Evolutionary conservation across 306 rosid species (phyloP).

Genomic region (Lathyrus aphaca): DNA sequence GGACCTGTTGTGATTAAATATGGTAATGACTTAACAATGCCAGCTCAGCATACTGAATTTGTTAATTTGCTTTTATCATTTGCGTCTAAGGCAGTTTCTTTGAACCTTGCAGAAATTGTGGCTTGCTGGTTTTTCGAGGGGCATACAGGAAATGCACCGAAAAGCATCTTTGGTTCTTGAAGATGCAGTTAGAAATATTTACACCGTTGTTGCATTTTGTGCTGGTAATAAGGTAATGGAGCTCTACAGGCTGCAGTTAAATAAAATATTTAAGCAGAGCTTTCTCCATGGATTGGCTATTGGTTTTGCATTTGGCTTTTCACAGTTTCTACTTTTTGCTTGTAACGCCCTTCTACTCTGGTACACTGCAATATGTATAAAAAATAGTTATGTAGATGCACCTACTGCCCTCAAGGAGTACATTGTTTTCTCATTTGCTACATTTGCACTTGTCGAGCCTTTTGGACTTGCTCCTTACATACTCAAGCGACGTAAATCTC

Average conservation of each 20-base stretch:
- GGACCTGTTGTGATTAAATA: slow-evolving; percentile 5
- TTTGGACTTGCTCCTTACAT: slow-evolving; percentile 99
- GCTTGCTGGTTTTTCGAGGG: slow-evolving; percentile 99
- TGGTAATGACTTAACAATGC: slow-evolving; percentile 21
- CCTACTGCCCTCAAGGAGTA: slow-evolving; percentile 89
- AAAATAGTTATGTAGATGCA: slow-evolving; percentile 42
- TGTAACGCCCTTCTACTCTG: slow-evolving; percentile 98
- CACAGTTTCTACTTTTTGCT: slow-evolving; percentile 97
- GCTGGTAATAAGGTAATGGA: slow-evolving; percentile 99
- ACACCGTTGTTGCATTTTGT: slow-evolving; percentile 99
- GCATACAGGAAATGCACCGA: slow-evolving; percentile 99
- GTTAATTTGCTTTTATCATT: slow-evolving; percentile 16
- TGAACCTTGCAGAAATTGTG: slow-evolving; percentile 82
- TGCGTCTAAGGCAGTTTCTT: slow-evolving; percentile 34
- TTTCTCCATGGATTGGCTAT: slow-evolving; percentile 96
- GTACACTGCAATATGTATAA: slow-evolving; percentile 77
- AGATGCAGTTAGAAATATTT: slow-evolving; percentile 97
- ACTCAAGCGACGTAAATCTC: slow-evolving; percentile 98
- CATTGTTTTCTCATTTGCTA: slow-evolving; percentile 97
- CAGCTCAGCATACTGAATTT: slow-evolving; percentile 1
- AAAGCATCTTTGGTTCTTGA: slow-evolving; percentile 99
- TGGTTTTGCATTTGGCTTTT: slow-evolving; percentile 94
- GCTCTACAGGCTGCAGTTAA: slow-evolving; percentile 88
- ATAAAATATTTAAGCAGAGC: slow-evolving; percentile 89
- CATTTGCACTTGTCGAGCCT: slow-evolving; percentile 99